Evolutionary conservation across 805 yeast species (phyloP), one percentile per base, ranked within the genome.

Genomic region (Jamesozyma lodderae): DNA sequence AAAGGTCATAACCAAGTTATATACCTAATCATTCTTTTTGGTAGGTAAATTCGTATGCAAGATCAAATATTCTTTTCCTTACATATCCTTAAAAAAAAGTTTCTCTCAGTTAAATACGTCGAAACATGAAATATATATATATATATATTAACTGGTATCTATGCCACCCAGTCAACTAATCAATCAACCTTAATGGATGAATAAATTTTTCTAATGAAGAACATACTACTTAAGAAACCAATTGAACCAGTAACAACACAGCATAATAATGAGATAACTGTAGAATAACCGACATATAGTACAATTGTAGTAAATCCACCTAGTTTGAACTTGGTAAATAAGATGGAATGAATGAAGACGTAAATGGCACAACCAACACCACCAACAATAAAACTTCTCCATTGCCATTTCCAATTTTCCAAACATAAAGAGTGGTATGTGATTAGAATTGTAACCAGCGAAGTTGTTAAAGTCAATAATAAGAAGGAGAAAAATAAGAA

Each of bases 351-450:
- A 35, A 85, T 48, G 63, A 87, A 85, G 30, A 88, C 80, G 59
- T 90, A 92, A 38, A 80, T 49, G 0, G 95, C 73, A 58, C 95
- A 81, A 23, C 96, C 94, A 51, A 90, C 77, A 27, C 96, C 92
- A 31, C 95, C 96, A 20, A 95, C 84, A 42, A 86, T 73, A 52
- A 81, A 75, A 3, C 95, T 76, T 60, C 88, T 78, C 98, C 98
- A 92, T 57, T 90, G 96, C 98, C 98, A 92, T 60, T 79, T 77
- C 69, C 94, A 88, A 61, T 92, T 85, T 59, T 92, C 98, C 36
- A 85, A 68, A 57, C 95, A 85, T 47, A 92, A 70, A 4, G 86
- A 73, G 67, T 84, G 81, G 62, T 92, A 92, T 20, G 81, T 75
- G 60, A 86, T 72, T 53, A 90, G 68, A 17, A 87, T 67, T 0